Percentiles rank a stretch among this genome's conserved stretches.
phyloP scores from a whole-genome alignment of 108 stramenopile species.

The Cyclotella cryptica region DNA sequence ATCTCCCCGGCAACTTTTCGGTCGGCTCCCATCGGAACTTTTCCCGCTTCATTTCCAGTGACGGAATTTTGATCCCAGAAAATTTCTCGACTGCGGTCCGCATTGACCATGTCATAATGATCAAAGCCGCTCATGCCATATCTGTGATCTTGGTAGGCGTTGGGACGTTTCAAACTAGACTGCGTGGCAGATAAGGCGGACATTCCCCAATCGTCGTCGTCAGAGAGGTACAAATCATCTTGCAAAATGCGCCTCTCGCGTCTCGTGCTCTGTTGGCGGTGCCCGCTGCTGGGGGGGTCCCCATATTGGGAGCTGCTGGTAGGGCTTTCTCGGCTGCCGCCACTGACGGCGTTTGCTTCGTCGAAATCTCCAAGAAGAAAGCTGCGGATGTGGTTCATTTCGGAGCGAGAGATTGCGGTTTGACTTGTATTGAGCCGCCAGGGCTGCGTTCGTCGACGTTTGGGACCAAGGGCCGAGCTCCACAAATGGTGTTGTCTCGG shows the following conservation, averaged over 20 bases:
- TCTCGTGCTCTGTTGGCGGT: neutral
- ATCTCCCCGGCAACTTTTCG: neutral
- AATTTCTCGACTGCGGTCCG: neutral
- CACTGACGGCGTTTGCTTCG: neutral
- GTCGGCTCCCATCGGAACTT: neutral
- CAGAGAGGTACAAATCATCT: constrained; percentile 37
- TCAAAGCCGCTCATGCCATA: neutral
- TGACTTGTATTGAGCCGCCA: no score
- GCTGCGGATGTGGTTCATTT: constrained; percentile 1
- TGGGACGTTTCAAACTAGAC: neutral
- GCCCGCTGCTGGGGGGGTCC: neutral
- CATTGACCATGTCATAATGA: neutral
- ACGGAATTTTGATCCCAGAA: constrained; percentile 22
- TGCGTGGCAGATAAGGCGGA: constrained; percentile 23
- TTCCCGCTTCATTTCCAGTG: neutral
- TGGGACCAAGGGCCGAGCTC: no score
- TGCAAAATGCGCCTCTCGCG: neutral
- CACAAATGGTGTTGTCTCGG: no score
- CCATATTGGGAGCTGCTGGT: neutral
- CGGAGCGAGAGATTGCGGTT: no score
- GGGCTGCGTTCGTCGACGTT: no score
- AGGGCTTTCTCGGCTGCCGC: neutral
- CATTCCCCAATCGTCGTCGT: constrained; percentile 48
- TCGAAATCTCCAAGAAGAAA: neutral
- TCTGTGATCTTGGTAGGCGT: neutral